Evolutionary conservation across 164 flowering plant species (phyloP).

Genomic region (Sextonia rubra): DNA sequence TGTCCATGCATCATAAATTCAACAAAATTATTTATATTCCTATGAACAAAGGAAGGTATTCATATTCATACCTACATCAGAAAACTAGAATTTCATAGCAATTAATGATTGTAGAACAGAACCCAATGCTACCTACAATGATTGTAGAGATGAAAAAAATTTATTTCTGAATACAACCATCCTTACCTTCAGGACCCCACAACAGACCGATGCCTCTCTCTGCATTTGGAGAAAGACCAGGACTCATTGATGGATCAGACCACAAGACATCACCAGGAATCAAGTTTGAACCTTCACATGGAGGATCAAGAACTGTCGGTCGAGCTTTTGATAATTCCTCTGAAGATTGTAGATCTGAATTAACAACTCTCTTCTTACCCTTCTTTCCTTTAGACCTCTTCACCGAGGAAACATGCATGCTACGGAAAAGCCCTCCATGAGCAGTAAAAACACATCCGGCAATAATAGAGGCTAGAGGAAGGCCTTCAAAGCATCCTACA

Average conservation of each 20-base stretch:
- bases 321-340: constrained; percentile 83
- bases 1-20: not conserved
- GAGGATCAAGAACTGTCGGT: constrained; percentile 93
- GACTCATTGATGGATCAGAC: constrained; percentile 92
- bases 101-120: not conserved
- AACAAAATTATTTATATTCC: not conserved
- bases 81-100: not conserved
- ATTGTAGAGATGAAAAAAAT: not conserved
- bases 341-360: constrained; percentile 34
- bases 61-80: not conserved
- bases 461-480: constrained; percentile 87
- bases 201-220: constrained; percentile 95
- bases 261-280: constrained; percentile 97
- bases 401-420: constrained; percentile 36
- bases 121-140: not conserved
- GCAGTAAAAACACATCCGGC: constrained; percentile 84
- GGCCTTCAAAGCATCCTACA: constrained; percentile 93
- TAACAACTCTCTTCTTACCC: constrained; percentile 38
- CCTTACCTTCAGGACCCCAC: constrained; percentile 98
- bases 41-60: not conserved
- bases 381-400: constrained; percentile 75
- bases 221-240: constrained; percentile 84
- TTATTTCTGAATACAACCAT: too few relatives aligned
- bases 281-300: constrained; percentile 90
- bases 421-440: constrained; percentile 96